Conservation (phyloP, 805 yeast genomes). For the Metschnikowia arizonensis region DNA sequence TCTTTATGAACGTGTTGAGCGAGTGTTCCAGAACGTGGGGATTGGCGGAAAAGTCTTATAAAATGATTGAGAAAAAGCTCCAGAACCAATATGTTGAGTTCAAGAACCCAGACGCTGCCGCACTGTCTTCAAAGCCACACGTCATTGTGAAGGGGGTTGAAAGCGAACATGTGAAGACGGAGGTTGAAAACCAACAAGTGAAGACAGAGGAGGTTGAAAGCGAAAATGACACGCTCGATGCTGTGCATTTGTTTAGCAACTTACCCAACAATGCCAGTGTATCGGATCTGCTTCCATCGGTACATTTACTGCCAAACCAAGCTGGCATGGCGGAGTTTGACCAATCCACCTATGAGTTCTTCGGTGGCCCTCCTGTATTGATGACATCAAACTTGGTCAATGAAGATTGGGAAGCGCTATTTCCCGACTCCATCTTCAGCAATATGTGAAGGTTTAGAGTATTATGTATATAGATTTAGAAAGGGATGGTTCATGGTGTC, state of each 20-base stretch:
- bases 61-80: slow-evolving; percentile 34
- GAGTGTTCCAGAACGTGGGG: slow-evolving; percentile 47
- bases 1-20: slow-evolving; percentile 38
- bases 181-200: not conserved
- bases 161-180: not conserved
- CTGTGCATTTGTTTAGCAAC: not conserved
- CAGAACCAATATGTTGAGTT: slow-evolving; percentile 22
- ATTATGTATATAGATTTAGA: no score
- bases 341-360: slow-evolving; percentile 34
- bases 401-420: slow-evolving; percentile 48
- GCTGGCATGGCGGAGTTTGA: slow-evolving; percentile 9
- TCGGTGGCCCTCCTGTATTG: slow-evolving; percentile 51
- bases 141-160: no score
- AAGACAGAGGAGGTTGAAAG: no score
- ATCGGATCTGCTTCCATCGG: slow-evolving; percentile 2
- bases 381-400: slow-evolving; percentile 47
- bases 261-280: not conserved
- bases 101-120: not conserved
- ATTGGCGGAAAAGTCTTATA: slow-evolving; percentile 43
- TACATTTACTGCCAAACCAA: slow-evolving; percentile 2
- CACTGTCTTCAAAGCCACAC: not conserved
- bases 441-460: not conserved
- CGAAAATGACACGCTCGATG: not conserved
- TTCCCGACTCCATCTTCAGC: slow-evolving; percentile 43
- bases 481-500: no score